Evolutionary conservation across 495 filamentous ascomycete species (phyloP).

Genomic region (Daldinia bambusicola): DNA sequence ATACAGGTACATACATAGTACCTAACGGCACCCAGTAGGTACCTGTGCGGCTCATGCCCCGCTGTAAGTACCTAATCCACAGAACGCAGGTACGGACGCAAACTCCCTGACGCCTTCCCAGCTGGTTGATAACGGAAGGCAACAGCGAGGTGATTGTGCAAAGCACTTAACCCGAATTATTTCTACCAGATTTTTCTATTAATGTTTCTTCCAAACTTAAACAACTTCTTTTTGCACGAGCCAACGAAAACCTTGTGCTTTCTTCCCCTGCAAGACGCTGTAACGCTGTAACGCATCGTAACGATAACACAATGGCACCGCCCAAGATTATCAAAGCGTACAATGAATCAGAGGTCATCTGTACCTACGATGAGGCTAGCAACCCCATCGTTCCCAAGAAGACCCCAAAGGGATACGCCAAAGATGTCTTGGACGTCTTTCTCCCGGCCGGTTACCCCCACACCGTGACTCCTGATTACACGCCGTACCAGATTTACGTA

Average conservation of each 20-base stretch:
- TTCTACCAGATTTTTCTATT: neutral
- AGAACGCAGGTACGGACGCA: neutral
- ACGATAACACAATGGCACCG: slow-evolving; percentile 2
- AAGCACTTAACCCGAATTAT: neutral
- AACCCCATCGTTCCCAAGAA: slow-evolving; percentile 15
- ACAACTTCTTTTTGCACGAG: neutral
- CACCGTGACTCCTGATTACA: slow-evolving; percentile 90
- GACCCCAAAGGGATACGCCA: slow-evolving; percentile 31
- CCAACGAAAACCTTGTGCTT: neutral
- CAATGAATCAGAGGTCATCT: slow-evolving; percentile 31
- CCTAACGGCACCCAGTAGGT: no score
- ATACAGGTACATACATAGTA: neutral
- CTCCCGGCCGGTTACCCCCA: slow-evolving; percentile 93
- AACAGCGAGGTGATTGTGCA: neutral
- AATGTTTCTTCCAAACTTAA: neutral
- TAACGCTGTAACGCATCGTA: neutral
- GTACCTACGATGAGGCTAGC: slow-evolving; percentile 33
- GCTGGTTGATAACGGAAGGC: neutral
- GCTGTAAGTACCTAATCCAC: neutral
- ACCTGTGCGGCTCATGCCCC: slow-evolving; percentile 10
- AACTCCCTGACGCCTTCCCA: neutral
- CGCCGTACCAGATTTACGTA: slow-evolving; percentile 69
- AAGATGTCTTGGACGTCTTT: slow-evolving; percentile 74
- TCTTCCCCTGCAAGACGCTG: neutral
- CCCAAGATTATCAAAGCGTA: slow-evolving; percentile 26